A percentile compares a stretch with the other conserved stretches of the same genome.
Evolutionary conservation across 1,284 basidiomycete species (phyloP).

Genomic region (Mycena sp.): DNA sequence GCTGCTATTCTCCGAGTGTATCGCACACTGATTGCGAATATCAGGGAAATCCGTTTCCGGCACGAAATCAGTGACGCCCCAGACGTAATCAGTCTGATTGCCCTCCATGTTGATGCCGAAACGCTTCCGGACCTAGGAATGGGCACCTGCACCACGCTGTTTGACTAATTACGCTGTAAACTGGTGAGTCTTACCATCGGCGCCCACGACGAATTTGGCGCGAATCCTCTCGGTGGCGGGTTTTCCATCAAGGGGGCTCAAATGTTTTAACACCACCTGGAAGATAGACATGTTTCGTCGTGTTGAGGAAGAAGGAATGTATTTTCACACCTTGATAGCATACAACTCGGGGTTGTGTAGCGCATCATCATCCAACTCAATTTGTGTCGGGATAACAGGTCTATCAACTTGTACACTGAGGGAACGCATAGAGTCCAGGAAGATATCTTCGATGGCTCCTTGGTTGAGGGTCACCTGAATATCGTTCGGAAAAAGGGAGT

Average conservation of each 20-base stretch:
- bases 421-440: conserved; percentile 68
- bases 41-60: conserved; percentile 85
- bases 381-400: conserved; percentile 61
- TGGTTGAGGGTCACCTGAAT: conserved; percentile 75
- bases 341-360: conserved; percentile 10
- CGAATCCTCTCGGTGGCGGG: conserved; percentile 56
- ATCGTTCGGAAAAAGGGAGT: not conserved
- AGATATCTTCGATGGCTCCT: conserved; percentile 76
- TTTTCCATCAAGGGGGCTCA: conserved; percentile 41
- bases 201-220: conserved; percentile 71
- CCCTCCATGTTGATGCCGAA: conserved; percentile 81
- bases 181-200: conserved; percentile 56
- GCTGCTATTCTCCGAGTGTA: conserved; percentile 70
- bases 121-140: conserved; percentile 82
- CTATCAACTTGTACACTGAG: conserved; percentile 66
- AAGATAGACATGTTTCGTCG: too few relatives aligned
- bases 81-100: conserved; percentile 81
- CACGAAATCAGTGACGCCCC: conserved; percentile 81
- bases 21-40: conserved; percentile 71
- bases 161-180: not conserved
- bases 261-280: conserved; percentile 22
- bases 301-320: not conserved
- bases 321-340: conserved; percentile 7
- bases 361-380: conserved; percentile 57
- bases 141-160: conserved; percentile 66